Evolutionary conservation across 345 rosid species (phyloP).

Genomic region (Eutrema heterophyllum): DNA sequence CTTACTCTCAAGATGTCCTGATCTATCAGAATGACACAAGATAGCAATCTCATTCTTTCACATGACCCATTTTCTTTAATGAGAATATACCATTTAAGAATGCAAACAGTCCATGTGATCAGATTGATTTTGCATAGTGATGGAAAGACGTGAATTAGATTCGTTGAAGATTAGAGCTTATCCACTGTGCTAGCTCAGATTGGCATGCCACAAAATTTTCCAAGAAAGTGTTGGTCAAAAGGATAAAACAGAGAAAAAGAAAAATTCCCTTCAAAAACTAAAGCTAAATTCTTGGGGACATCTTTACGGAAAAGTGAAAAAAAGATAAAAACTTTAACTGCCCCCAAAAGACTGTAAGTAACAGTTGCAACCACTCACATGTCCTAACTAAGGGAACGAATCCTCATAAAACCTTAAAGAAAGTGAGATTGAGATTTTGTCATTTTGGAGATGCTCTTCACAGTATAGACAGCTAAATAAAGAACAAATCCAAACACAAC

Average conservation of each 20-base stretch:
- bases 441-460: neutral
- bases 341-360: conserved; percentile 17
- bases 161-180: conserved; percentile 8
- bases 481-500: neutral
- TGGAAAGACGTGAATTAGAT: neutral
- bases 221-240: conserved; percentile 10
- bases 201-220: neutral
- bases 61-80: no score
- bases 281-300: conserved; percentile 6
- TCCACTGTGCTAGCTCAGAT: neutral
- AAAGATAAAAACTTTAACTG: conserved; percentile 17
- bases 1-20: no score
- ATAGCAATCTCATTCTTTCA: no score
- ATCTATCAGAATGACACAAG: no score
- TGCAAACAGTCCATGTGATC: no score
- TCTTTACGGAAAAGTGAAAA: conserved; percentile 24
- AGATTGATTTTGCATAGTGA: no score
- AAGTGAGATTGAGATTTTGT: neutral
- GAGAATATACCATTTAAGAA: no score
- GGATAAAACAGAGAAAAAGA: neutral
- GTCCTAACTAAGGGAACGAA: conserved; percentile 5
- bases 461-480: neutral
- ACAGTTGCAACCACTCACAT: conserved; percentile 52
- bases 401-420: neutral
- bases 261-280: conserved; percentile 1